A percentile compares a stretch with the other conserved stretches of the same genome.
These are phyloP conservation scores for Thelonectria olida DNA, from an alignment of 2,329 filamentous ascomycete genomes.

Conservation along the genomic window DNA sequence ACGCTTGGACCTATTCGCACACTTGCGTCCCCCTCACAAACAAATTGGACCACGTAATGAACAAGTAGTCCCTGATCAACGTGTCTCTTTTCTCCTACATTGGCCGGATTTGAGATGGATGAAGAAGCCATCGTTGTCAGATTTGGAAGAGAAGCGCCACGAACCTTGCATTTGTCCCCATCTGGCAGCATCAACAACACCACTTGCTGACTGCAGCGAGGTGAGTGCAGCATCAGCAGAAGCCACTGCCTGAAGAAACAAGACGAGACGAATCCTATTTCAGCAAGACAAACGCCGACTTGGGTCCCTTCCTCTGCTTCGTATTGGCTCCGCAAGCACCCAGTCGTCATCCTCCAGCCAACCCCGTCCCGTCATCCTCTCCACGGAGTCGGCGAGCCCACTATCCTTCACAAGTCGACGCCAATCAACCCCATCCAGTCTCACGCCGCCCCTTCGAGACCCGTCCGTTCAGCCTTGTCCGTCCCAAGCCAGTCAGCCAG, in stretches of 20 bases:
- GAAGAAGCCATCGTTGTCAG: not conserved
- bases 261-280: conserved; percentile 12
- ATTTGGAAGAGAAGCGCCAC: not conserved
- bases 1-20: not conserved
- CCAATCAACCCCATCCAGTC: conserved; percentile 17
- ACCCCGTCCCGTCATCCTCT: conserved; percentile 11
- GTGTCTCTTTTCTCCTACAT: not conserved
- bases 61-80: not conserved
- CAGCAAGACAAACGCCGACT: conserved; percentile 3
- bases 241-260: not conserved
- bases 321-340: conserved; percentile 20
- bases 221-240: not conserved
- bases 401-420: conserved; percentile 6
- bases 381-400: conserved; percentile 3
- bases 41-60: conserved; percentile 1
- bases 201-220: too few species aligned
- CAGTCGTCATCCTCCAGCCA: conserved; percentile 19
- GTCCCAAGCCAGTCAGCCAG: conserved; percentile 24
- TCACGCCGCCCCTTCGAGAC: conserved; percentile 17
- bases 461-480: conserved; percentile 27
- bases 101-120: not conserved
- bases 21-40: not conserved
- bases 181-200: conserved; percentile 6
- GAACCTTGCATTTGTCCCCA: not conserved
- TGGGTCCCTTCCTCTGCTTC: conserved; percentile 4